phyloP scores from a whole-genome alignment of 495 filamentous ascomycete species.

The Penicillium riverlandense region DNA sequence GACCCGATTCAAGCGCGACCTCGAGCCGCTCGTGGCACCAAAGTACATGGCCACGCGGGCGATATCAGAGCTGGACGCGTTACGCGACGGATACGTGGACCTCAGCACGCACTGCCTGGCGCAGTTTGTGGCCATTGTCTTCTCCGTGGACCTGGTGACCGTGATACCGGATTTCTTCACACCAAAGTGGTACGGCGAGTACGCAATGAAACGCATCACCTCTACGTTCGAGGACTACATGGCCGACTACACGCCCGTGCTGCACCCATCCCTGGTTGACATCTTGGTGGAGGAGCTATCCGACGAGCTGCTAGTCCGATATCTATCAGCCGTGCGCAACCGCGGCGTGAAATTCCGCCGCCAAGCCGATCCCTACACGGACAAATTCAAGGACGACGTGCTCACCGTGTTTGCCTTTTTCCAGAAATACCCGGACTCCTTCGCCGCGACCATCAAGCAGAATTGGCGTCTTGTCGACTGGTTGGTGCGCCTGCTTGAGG shows the following conservation, averaged over 20 bases:
- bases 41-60: constrained; percentile 68
- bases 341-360: constrained; percentile 84
- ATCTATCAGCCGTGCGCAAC: constrained; percentile 83
- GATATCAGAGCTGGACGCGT: constrained; percentile 59
- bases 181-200: constrained; percentile 72
- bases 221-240: constrained; percentile 94
- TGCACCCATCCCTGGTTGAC: constrained; percentile 80
- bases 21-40: constrained; percentile 69
- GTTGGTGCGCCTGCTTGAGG: constrained; percentile 65
- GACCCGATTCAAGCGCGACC: constrained; percentile 69
- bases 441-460: constrained; percentile 65
- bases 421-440: constrained; percentile 54
- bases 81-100: constrained; percentile 90
- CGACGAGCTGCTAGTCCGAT: constrained; percentile 79
- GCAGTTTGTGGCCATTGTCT: constrained; percentile 77
- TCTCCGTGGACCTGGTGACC: constrained; percentile 73
- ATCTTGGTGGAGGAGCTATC: constrained; percentile 86
- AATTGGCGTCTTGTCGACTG: constrained; percentile 87
- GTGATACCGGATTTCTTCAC: constrained; percentile 91
- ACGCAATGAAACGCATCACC: constrained; percentile 79
- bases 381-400: constrained; percentile 86
- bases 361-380: constrained; percentile 65
- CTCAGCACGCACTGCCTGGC: constrained; percentile 83
- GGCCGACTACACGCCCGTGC: constrained; percentile 67
- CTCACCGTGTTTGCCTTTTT: constrained; percentile 73